Evolutionary conservation across 2,329 filamentous ascomycete genomes (phyloP).

Genomic region (Diaporthe sp.): DNA sequence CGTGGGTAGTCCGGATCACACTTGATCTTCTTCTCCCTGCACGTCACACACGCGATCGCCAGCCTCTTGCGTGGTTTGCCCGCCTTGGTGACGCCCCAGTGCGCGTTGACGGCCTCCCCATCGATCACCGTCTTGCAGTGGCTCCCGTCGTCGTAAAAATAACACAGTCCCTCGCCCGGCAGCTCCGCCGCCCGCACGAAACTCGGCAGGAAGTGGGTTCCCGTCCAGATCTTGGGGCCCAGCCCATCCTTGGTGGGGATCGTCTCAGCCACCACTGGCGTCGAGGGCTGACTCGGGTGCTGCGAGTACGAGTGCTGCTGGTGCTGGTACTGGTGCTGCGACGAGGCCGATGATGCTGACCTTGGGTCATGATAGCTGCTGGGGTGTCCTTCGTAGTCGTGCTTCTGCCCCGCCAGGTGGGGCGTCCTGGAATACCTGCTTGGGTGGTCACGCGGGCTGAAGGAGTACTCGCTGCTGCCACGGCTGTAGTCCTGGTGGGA

Average conservation of each 20-base stretch:
- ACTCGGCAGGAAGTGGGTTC: constrained; percentile 75
- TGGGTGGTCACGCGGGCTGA: constrained; percentile 55
- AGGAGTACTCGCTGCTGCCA: constrained; percentile 58
- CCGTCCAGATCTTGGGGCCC: constrained; percentile 78
- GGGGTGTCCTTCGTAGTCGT: constrained; percentile 47
- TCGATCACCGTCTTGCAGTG: constrained; percentile 88
- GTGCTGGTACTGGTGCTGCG: constrained; percentile 35
- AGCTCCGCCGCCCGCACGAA: constrained; percentile 76
- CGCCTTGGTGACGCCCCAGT: constrained; percentile 94
- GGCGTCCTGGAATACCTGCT: constrained; percentile 40
- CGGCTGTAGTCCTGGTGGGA: constrained; percentile 56
- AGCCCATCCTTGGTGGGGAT: constrained; percentile 69
- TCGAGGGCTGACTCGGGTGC: constrained; percentile 49
- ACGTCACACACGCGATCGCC: constrained; percentile 93
- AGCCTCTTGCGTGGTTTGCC: constrained; percentile 93
- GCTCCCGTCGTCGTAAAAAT: constrained; percentile 87
- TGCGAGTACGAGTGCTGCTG: constrained; percentile 31
- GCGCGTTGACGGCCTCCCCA: constrained; percentile 88
- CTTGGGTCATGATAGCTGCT: constrained; percentile 23
- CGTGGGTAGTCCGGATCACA: constrained; percentile 90
- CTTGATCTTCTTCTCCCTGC: constrained; percentile 97
- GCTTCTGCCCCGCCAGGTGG: constrained; percentile 53
- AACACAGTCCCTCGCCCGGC: constrained; percentile 84
- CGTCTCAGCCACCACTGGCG: constrained; percentile 56
- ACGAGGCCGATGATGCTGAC: constrained; percentile 24